Conservation (phyloP, 441 rosid species). For the Gossypium laxum region DNA sequence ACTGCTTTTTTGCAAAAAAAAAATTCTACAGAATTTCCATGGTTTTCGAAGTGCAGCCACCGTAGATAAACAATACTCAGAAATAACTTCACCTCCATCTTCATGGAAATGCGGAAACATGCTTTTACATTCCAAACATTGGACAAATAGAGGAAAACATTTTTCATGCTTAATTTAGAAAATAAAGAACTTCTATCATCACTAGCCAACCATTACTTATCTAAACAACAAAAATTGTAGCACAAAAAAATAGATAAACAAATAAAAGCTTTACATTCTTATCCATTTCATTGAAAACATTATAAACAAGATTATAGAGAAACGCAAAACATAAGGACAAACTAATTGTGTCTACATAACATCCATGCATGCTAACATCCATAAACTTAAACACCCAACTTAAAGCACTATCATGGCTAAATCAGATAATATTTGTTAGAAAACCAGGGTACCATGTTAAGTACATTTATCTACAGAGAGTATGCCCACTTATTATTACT, state of each 20-base stretch:
- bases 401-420: not conserved
- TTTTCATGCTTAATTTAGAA: not conserved
- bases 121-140: not conserved
- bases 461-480: not conserved
- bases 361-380: not conserved
- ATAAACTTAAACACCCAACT: not conserved
- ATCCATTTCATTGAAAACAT: not conserved
- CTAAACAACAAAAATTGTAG: not conserved
- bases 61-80: not conserved
- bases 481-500: not conserved
- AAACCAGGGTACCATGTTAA: not conserved
- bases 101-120: not conserved
- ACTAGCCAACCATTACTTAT: not conserved
- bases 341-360: not conserved
- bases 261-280: not conserved
- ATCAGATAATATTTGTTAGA: not conserved
- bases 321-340: not conserved
- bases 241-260: not conserved
- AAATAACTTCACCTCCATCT: conserved; percentile 1
- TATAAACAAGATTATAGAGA: not conserved
- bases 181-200: not conserved
- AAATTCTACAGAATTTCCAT: not conserved
- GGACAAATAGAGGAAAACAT: not conserved
- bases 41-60: not conserved
- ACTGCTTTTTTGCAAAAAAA: not conserved